Base-by-base conservation (phyloP, 441 rosid genomes). In the Flueggea neowawraea region DNA sequence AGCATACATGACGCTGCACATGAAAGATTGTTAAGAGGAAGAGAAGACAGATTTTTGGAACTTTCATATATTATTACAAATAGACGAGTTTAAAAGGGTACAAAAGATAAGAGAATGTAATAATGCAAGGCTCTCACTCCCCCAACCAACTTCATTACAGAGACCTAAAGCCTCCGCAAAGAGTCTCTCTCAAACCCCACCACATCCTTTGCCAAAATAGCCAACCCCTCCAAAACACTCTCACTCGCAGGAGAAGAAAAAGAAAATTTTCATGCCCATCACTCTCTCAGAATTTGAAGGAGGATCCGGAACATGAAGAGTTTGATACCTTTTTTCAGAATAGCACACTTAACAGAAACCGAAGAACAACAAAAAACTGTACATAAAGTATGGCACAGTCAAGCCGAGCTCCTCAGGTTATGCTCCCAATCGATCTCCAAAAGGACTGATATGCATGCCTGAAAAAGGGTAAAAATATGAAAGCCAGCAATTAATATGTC, bases 401-500 rank as follows among this genome's bases (percentile, higher is more conserved):
- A 39, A 43, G 44, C 41, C 31, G 47, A 54, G 6, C 52, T 52
- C 36, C 45, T 70, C 59, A 31, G 15, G 52, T 43, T 9, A 45
- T 31, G 60, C 57, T 58, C 28, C 33, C 60, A n/a, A 13, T 31
- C 13, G 60, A 49, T 52, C 59, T 57, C 67, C 13, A 28, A 54
- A 49, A 54, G 41, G 45, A 61, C 32, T 1, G 52, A 45, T 57
- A 47, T 63, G 60, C 64, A 66, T 68, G 71, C 82, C 84, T 78
- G 79, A 67, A 80, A 82, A 69, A 64, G 31, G 57, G 13, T 56
- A 70, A 75, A 62, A 58, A 71, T 72, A 73, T 7, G 73, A 78
- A 78, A 75, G 78, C 85, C 85, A 78, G 82, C 82, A 61, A 73
- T 69, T 66, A 73, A 75, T 54, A 57, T 31, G 54, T 60, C 58